phyloP scores from a whole-genome alignment of 2,329 filamentous ascomycete genomes.

The Arachnomyces sp. region DNA sequence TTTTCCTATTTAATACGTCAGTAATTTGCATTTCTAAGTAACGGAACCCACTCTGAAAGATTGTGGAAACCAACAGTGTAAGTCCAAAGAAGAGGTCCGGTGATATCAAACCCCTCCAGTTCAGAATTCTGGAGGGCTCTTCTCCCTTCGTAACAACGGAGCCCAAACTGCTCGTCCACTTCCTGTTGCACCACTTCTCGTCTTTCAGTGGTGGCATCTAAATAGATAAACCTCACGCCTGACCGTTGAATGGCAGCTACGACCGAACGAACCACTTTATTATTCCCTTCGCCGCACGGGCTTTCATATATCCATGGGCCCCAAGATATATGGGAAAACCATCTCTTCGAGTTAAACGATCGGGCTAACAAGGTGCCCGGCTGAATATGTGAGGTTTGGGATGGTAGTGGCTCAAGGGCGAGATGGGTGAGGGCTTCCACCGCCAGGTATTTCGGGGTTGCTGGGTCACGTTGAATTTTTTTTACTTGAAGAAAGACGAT shows the following conservation, averaged over 20 bases:
- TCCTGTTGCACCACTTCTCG: not conserved
- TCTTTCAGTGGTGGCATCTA: conserved; percentile 13
- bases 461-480: conserved; percentile 8
- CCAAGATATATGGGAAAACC: conserved; percentile 23
- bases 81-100: conserved; percentile 27
- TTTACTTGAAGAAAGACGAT: conserved; percentile 24
- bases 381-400: conserved; percentile 13
- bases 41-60: not conserved
- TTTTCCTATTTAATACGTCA: conserved; percentile 15
- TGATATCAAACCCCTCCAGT: conserved; percentile 16
- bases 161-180: too few species aligned
- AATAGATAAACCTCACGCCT: conserved; percentile 21
- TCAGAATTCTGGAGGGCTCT: conserved; percentile 1
- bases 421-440: conserved; percentile 21
- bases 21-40: not conserved
- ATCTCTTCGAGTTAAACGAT: conserved; percentile 18
- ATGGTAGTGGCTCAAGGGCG: conserved; percentile 11
- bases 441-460: conserved; percentile 10
- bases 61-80: conserved; percentile 18
- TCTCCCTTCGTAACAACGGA: too few species aligned
- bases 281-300: not conserved
- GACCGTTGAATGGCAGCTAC: conserved; percentile 24
- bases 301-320: conserved; percentile 24
- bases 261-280: conserved; percentile 11
- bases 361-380: conserved; percentile 24